Evolutionary conservation across 2,329 filamentous ascomycete species (phyloP), one percentile per base, ranked within the genome.

Genomic region (Xylariaceae sp.): DNA sequence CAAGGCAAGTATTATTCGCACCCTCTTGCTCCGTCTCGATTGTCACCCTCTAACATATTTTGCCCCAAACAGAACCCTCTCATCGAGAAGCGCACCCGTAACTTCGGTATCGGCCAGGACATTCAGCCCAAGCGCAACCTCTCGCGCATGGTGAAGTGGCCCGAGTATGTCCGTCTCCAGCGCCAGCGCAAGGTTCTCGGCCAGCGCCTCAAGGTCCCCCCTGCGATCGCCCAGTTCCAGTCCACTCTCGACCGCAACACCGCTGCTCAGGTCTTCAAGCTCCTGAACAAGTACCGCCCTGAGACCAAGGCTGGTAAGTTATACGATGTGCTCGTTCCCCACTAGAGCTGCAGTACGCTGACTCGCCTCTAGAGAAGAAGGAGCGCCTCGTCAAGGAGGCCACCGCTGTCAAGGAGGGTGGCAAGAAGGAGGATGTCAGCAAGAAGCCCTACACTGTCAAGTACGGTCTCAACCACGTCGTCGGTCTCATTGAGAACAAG

Each of bases 351-450:
- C 21, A 11, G 21, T 24, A 7, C 11, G 12, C 31, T 46, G 13
- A 46, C 14, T 13, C 12, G 3, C 15, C 26, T 34, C 14, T 28
- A 47, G 90, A 97, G 84, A 98, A 98, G 88, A 98, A 97, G 83
- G 94, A 98, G 78, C 88, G 92, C 74, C 79, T 98, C 54, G 81
- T 86, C 69, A 88, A 95, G 81, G 92, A 98, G 81, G 92, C 94
- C 53, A 95, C 89, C 60, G 94, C 92, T 63, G 81, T 98, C 68
- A 83, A 88, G 68, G 89, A 97, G 72, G 92, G 94, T 71, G 96
- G 97, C 86, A 98, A 97, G 86, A 97, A 97, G 86, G 94, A 98
- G 81, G 89, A 95, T 63, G 90, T 94, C 67, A 87, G 81, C 85
- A 97, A 97, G 88, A 98, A 98, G 86, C 92, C 92, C 63, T 98